These are phyloP conservation scores for Peronosclerospora sorghi DNA, from an alignment of 352 stramenopile genomes.

Conservation along the genomic window DNA sequence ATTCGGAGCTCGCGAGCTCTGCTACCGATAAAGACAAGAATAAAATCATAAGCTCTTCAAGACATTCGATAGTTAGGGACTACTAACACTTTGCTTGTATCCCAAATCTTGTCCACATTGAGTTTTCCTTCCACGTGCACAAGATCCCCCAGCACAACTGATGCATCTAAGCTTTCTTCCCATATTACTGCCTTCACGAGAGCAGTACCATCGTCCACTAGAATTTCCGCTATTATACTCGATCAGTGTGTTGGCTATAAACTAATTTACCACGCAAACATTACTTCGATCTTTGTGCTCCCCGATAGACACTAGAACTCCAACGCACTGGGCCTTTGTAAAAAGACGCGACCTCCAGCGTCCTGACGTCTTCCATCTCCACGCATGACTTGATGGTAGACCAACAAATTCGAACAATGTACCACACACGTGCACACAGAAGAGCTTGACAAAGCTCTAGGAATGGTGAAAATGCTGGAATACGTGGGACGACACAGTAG, in stretches of 20 bases:
- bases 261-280: not conserved
- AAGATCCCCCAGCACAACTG: slow-evolving; percentile 44
- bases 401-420: slow-evolving; percentile 36
- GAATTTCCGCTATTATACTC: slow-evolving; percentile 41
- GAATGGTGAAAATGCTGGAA: not conserved
- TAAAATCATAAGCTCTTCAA: not conserved
- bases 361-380: slow-evolving; percentile 16
- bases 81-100: slow-evolving; percentile 15
- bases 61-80: not conserved
- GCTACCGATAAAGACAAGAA: not conserved
- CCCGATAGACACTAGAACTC: slow-evolving; percentile 47
- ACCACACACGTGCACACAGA: slow-evolving; percentile 30
- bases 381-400: slow-evolving; percentile 47
- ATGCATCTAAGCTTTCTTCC: slow-evolving; percentile 4
- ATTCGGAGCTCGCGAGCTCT: slow-evolving; percentile 51
- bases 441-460: slow-evolving; percentile 60
- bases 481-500: not conserved
- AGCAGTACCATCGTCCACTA: slow-evolving; percentile 62
- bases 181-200: slow-evolving; percentile 51
- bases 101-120: slow-evolving; percentile 42
- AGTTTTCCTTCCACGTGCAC: slow-evolving; percentile 68
- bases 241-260: not conserved
- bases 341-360: no score
- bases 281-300: slow-evolving; percentile 43
- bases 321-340: slow-evolving; percentile 58